phyloP scores from a whole-genome alignment of 2,329 filamentous ascomycete species.

The Lecanicillium sp. region DNA sequence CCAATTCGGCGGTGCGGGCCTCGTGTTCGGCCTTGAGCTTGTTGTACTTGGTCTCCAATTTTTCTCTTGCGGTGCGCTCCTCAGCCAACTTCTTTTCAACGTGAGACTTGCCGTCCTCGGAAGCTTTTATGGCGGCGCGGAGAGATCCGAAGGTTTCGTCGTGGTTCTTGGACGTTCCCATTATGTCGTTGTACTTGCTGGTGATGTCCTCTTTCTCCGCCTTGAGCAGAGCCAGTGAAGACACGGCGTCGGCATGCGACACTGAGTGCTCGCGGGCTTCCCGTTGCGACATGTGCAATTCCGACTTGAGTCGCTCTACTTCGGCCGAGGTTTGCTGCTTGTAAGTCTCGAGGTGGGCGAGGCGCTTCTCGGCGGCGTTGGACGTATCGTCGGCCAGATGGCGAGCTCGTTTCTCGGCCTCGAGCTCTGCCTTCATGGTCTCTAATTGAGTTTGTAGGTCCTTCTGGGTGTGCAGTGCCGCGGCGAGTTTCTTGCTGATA shows the following conservation, averaged over 20 bases:
- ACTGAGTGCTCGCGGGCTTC: constrained; percentile 75
- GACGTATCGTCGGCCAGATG: constrained; percentile 85
- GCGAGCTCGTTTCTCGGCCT: constrained; percentile 73
- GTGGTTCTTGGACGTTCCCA: constrained; percentile 64
- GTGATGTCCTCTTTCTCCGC: constrained; percentile 81
- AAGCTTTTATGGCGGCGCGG: constrained; percentile 70
- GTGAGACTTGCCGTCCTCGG: constrained; percentile 66
- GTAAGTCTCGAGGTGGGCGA: constrained; percentile 76
- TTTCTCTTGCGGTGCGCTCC: constrained; percentile 69
- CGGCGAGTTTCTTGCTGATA: constrained; percentile 75
- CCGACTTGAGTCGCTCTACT: constrained; percentile 76
- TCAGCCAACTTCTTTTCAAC: constrained; percentile 79
- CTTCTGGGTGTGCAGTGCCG: constrained; percentile 69
- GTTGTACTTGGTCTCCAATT: constrained; percentile 67
- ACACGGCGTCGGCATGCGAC: constrained; percentile 68
- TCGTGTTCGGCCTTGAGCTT: constrained; percentile 81
- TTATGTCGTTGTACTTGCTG: constrained; percentile 59
- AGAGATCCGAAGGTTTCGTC: constrained; percentile 67
- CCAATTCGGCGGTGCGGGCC: constrained; percentile 69
- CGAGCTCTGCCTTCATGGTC: constrained; percentile 61
- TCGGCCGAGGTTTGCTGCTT: constrained; percentile 80
- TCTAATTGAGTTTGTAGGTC: constrained; percentile 77
- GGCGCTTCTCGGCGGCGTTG: constrained; percentile 73
- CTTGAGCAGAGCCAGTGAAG: constrained; percentile 66
- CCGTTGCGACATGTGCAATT: constrained; percentile 74